A percentile compares a stretch with the other conserved stretches of the same genome.
Evolutionary conservation across 2,329 filamentous ascomycete genomes (phyloP).

Genomic region (Apiospora kogelbergensis): DNA sequence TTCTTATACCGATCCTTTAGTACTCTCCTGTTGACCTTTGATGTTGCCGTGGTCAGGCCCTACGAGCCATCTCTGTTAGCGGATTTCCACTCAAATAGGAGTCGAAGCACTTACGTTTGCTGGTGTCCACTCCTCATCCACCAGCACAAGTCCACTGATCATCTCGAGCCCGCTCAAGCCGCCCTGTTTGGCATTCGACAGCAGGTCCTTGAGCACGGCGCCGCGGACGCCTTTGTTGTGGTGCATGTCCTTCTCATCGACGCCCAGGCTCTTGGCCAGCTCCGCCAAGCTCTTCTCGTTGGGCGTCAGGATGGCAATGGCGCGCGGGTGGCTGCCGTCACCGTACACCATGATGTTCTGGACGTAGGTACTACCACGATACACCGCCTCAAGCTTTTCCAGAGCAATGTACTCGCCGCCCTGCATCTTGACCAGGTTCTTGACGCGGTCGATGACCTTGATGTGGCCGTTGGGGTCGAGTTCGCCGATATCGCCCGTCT

Average conservation of each 20-base stretch:
- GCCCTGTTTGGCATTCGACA: slow-evolving; percentile 61
- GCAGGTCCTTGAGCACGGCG: slow-evolving; percentile 66
- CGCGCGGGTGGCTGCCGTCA: slow-evolving; percentile 70
- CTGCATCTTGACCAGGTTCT: slow-evolving; percentile 95
- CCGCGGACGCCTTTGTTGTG: slow-evolving; percentile 63
- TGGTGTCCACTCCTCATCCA: slow-evolving; percentile 87
- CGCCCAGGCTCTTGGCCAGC: slow-evolving; percentile 59
- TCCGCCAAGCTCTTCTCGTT: slow-evolving; percentile 64
- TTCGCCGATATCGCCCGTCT: slow-evolving; percentile 93
- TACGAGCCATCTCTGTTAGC: slow-evolving; percentile 35
- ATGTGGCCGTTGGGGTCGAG: slow-evolving; percentile 79
- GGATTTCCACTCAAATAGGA: background rate
- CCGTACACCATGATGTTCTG: slow-evolving; percentile 88
- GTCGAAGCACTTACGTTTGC: slow-evolving; percentile 64
- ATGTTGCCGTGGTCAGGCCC: slow-evolving; percentile 62
- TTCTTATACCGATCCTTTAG: slow-evolving; percentile 51
- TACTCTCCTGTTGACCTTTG: slow-evolving; percentile 57
- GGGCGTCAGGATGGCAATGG: slow-evolving; percentile 76
- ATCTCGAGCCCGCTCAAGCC: slow-evolving; percentile 72
- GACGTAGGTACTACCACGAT: slow-evolving; percentile 76
- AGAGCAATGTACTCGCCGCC: slow-evolving; percentile 96
- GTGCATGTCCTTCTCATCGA: slow-evolving; percentile 68
- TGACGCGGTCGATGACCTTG: slow-evolving; percentile 90
- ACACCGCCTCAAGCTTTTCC: slow-evolving; percentile 91
- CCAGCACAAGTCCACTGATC: slow-evolving; percentile 72